Evolutionary conservation across 2,329 filamentous ascomycete species (phyloP).

Genomic region (Byssothecium circinans): DNA sequence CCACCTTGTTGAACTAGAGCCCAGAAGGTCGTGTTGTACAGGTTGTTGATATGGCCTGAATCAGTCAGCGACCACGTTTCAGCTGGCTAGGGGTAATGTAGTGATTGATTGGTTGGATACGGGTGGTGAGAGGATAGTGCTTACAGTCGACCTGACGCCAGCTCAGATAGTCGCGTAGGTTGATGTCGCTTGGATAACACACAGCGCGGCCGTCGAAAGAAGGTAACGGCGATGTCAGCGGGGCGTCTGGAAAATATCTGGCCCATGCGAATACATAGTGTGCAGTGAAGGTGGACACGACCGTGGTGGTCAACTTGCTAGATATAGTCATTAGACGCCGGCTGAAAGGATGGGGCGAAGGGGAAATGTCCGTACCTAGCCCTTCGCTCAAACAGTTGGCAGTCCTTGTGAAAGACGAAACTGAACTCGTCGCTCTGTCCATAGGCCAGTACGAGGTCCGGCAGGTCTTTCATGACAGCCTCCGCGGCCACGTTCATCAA

Average conservation of each 20-base stretch:
- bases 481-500: constrained; percentile 95
- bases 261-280: constrained; percentile 86
- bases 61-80: constrained; percentile 2
- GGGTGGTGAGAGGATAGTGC: neutral
- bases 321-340: neutral
- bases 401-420: constrained; percentile 85
- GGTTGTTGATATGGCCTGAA: constrained; percentile 91
- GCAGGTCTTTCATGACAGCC: constrained; percentile 77
- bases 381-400: constrained; percentile 81
- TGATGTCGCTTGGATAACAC: constrained; percentile 78
- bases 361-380: constrained; percentile 59
- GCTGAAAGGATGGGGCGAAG: constrained; percentile 8
- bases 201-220: constrained; percentile 93
- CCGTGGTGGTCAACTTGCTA: constrained; percentile 87
- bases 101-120: neutral
- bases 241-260: constrained; percentile 69
- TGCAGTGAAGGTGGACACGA: constrained; percentile 90
- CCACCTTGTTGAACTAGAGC: constrained; percentile 76
- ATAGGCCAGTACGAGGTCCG: constrained; percentile 85
- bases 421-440: constrained; percentile 95
- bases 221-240: constrained; percentile 73
- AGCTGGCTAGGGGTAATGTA: neutral
- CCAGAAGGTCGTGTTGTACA: constrained; percentile 99
- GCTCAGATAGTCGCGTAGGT: constrained; percentile 90
- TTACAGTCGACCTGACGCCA: constrained; percentile 96